Percentiles rank a stretch among this genome's conserved stretches.
These are phyloP conservation scores for Fagopyrum homotropicum DNA, from an alignment of 148 eudicot genomes.

Conservation along the genomic window DNA sequence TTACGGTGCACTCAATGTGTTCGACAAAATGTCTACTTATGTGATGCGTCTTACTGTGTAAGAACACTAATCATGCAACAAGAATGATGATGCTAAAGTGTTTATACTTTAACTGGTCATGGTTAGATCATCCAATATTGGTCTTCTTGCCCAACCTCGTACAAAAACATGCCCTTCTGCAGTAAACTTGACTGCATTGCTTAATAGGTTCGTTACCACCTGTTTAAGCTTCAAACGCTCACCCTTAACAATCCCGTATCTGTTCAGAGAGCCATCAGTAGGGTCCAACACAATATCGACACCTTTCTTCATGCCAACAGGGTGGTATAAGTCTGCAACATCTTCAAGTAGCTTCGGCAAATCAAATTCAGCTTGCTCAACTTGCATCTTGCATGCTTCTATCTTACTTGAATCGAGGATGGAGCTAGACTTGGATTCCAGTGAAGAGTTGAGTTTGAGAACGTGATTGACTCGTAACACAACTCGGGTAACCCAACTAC, in stretches of 20 bases:
- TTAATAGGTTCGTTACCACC: constrained; percentile 56
- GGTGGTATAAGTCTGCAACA: constrained; percentile 53
- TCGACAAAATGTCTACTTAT: no score
- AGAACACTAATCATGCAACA: no score
- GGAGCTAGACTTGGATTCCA: constrained; percentile 9
- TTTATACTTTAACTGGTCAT: no score
- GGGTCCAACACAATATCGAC: constrained; percentile 69
- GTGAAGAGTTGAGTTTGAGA: no score
- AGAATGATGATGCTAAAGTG: no score
- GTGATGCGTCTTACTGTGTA: no score
- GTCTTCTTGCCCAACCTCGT: constrained; percentile 56
- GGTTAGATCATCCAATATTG: constrained; percentile 18
- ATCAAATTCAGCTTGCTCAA: constrained; percentile 51
- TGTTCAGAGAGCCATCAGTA: constrained; percentile 46
- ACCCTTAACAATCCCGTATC: constrained; percentile 43
- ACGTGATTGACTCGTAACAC: no score
- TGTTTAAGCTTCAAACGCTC: constrained; percentile 62
- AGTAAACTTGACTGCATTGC: constrained; percentile 85
- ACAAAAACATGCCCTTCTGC: constrained; percentile 54
- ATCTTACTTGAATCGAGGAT: constrained; percentile 67
- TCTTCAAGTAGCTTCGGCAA: constrained; percentile 55
- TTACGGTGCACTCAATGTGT: no score
- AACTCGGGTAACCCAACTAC: no score
- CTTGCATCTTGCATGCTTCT: constrained; percentile 77
- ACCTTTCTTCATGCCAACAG: constrained; percentile 60